phyloP scores from a whole-genome alignment of 768 basidiomycete species.

The Leccinum ochraceum region DNA sequence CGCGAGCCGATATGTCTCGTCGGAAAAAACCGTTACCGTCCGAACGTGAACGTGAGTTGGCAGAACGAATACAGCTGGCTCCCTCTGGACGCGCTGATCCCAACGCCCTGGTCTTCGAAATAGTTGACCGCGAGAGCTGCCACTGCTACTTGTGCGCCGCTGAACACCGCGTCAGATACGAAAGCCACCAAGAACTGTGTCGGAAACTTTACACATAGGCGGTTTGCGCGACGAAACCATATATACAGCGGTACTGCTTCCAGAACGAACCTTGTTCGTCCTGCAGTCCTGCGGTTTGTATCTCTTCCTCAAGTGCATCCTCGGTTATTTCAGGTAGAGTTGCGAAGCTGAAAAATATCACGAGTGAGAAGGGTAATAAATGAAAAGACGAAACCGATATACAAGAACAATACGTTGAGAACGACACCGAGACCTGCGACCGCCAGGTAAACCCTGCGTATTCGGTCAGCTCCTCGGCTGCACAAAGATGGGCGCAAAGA shows the following conservation, averaged over 20 bases:
- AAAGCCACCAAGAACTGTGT: background rate
- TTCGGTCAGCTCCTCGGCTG: slow-evolving; percentile 1
- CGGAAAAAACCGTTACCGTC: slow-evolving; percentile 41
- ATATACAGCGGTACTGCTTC: slow-evolving; percentile 69
- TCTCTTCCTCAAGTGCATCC: slow-evolving; percentile 56
- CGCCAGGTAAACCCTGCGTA: slow-evolving; percentile 59
- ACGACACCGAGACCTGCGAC: slow-evolving; percentile 62
- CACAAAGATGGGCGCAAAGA: background rate
- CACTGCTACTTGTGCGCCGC: slow-evolving; percentile 67
- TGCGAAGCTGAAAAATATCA: slow-evolving; percentile 50
- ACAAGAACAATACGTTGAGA: slow-evolving; percentile 68
- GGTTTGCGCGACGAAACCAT: slow-evolving; percentile 75
- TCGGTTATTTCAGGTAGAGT: slow-evolving; percentile 68
- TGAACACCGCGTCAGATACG: slow-evolving; percentile 17
- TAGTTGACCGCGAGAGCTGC: slow-evolving; percentile 72
- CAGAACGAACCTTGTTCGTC: slow-evolving; percentile 56
- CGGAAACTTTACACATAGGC: slow-evolving; percentile 51
- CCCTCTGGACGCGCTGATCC: slow-evolving; percentile 50
- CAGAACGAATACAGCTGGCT: slow-evolving; percentile 72
- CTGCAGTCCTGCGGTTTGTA: slow-evolving; percentile 42
- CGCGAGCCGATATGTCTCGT: background rate
- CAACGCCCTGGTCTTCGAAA: slow-evolving; percentile 61
- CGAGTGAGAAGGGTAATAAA: background rate
- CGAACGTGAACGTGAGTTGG: slow-evolving; percentile 66
- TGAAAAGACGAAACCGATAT: slow-evolving; percentile 22